phyloP scores from a whole-genome alignment of 306 rosid genomes.

The Prunus padus region DNA sequence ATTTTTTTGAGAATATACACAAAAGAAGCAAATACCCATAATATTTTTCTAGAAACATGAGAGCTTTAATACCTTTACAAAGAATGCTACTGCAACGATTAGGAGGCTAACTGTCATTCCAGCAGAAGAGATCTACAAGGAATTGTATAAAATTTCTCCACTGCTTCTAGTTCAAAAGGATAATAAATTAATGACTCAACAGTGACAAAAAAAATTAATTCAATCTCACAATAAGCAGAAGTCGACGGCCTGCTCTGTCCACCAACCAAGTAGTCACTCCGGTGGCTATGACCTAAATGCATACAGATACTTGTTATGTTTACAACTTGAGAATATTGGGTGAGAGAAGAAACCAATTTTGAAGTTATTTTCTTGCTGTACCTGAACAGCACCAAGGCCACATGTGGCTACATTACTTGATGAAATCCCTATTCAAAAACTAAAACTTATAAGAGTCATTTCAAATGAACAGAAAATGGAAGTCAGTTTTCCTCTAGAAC shows the following conservation, averaged over 20 bases:
- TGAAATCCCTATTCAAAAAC: constrained; percentile 53
- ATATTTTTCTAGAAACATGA: constrained; percentile 5
- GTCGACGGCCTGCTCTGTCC: constrained; percentile 85
- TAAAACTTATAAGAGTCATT: constrained; percentile 22
- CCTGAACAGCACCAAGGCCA: constrained; percentile 95
- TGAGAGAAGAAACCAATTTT: constrained; percentile 5
- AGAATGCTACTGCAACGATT: constrained; percentile 71
- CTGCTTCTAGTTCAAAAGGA: constrained; percentile 14
- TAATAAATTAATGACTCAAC: constrained; percentile 17
- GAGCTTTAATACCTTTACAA: constrained; percentile 53
- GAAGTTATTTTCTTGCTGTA: constrained; percentile 32
- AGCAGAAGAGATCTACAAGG: constrained; percentile 70
- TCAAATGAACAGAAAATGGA: constrained; percentile 3
- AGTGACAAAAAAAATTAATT: constrained; percentile 6
- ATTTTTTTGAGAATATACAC: constrained; percentile 6
- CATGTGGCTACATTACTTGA: constrained; percentile 74
- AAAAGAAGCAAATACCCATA: constrained; percentile 1
- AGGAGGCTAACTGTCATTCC: constrained; percentile 80
- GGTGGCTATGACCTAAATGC: constrained; percentile 76
- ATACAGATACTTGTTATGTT: constrained; percentile 28
- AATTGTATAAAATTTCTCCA: constrained; percentile 17
- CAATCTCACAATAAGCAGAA: constrained; percentile 72
- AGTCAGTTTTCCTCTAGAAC: not conserved
- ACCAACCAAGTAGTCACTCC: constrained; percentile 75
- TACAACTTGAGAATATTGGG: constrained; percentile 26